Conservation (phyloP, 345 rosid species). For the Turritis glabra region DNA sequence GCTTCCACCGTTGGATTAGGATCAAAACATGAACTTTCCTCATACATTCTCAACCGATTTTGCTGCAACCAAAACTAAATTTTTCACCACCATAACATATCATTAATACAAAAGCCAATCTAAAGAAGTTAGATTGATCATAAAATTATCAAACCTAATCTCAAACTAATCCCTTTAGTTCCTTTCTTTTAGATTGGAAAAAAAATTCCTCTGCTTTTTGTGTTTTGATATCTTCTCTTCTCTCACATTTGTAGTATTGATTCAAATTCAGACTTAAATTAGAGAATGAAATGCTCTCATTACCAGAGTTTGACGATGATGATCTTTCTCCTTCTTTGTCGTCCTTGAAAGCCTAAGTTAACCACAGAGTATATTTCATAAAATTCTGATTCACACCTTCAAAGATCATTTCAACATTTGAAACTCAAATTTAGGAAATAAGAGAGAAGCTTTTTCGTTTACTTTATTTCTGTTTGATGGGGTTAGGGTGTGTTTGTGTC, state of each 20-base stretch:
- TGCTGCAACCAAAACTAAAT: constrained; percentile 13
- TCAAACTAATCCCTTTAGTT: constrained; percentile 22
- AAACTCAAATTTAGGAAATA: not conserved
- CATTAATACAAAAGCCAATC: not conserved
- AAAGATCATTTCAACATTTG: constrained; percentile 9
- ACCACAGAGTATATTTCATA: not conserved
- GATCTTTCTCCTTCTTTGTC: constrained; percentile 14
- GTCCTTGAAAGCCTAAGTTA: not conserved
- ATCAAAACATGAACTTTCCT: constrained; percentile 50
- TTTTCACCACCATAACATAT: not conserved
- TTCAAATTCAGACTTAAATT: not conserved
- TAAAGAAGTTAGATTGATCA: not conserved
- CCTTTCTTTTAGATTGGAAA: not conserved
- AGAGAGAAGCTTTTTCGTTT: not conserved
- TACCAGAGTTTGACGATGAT: constrained; percentile 23
- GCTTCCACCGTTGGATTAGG: constrained; percentile 42
- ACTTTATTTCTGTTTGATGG: constrained; percentile 30
- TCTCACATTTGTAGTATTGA: not conserved
- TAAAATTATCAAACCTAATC: constrained; percentile 21
- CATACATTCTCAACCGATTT: constrained; percentile 42
- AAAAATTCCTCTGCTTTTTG: not conserved
- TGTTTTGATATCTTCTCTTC: not conserved
- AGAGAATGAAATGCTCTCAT: not conserved
- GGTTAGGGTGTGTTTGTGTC: constrained; percentile 34
- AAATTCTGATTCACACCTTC: not conserved